Evolutionary conservation across 257 asterid species (phyloP).

Genomic region (Solanum paucissectum): DNA sequence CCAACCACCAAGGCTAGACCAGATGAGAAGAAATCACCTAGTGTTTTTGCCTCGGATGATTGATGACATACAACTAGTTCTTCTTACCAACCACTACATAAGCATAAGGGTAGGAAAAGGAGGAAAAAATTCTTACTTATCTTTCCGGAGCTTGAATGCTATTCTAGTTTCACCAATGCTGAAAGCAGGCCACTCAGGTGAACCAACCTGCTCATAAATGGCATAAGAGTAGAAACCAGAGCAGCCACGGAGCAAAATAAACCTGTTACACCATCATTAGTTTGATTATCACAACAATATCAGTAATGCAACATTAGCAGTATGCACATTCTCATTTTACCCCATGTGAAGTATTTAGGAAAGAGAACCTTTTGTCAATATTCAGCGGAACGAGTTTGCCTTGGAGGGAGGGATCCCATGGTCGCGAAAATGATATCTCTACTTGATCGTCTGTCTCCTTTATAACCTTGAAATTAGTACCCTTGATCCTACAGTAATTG

Average conservation of each 20-base stretch:
- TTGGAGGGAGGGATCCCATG: slow-evolving; percentile 30
- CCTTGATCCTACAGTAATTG: slow-evolving; percentile 31
- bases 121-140: slow-evolving; percentile 32
- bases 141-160: slow-evolving; percentile 66
- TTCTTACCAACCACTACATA: not conserved
- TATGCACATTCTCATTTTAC: not conserved
- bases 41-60: not conserved
- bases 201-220: slow-evolving; percentile 61
- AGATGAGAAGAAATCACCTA: not conserved
- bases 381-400: slow-evolving; percentile 36
- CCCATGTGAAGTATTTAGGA: not conserved
- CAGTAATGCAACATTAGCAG: not conserved
- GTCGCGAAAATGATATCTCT: slow-evolving; percentile 42
- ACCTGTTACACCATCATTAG: slow-evolving; percentile 23
- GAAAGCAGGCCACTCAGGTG: slow-evolving; percentile 68
- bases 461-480: slow-evolving; percentile 33
- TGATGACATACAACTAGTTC: not conserved
- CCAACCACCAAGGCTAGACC: not conserved
- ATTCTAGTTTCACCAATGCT: slow-evolving; percentile 69
- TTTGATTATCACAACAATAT: not conserved
- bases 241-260: slow-evolving; percentile 50
- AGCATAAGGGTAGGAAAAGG: not conserved
- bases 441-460: slow-evolving; percentile 37
- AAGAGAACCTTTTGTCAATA: slow-evolving; percentile 58
- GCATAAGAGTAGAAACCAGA: slow-evolving; percentile 77